These are phyloP conservation scores for Phaeosphaeria sp. DNA, from an alignment of 2,329 filamentous ascomycete species.

Conservation along the genomic window DNA sequence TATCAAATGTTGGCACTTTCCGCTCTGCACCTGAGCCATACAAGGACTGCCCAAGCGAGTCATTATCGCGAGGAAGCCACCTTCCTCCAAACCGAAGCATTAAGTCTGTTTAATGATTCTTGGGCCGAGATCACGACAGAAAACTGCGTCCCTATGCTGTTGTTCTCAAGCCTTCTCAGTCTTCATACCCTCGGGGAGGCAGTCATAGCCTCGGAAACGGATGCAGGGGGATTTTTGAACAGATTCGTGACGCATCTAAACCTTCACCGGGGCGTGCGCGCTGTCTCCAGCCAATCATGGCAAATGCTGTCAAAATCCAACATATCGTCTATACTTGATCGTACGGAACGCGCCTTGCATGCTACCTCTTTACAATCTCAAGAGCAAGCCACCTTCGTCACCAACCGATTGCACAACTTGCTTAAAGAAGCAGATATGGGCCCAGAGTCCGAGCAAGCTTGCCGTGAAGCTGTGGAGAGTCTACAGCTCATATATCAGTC, in stretches of 20 bases:
- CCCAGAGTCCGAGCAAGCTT: conserved; percentile 8
- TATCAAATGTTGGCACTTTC: conserved; percentile 23
- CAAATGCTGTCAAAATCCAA: conserved; percentile 13
- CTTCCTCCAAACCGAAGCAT: conserved; percentile 19
- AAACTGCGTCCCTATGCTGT: conserved; percentile 21
- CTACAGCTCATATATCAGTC: conserved; percentile 18
- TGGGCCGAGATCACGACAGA: conserved; percentile 9
- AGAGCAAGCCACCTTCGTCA: conserved; percentile 8
- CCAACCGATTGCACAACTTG: conserved; percentile 11
- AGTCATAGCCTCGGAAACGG: conserved; percentile 8
- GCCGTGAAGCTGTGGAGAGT: conserved; percentile 16
- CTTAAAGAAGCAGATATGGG: conserved; percentile 16
- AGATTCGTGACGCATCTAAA: conserved; percentile 23
- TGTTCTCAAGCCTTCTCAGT: conserved; percentile 20
- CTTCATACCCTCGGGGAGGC: conserved; percentile 23
- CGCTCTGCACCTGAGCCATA: conserved; percentile 24
- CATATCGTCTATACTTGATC: conserved; percentile 13
- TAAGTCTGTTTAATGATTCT: conserved; percentile 15
- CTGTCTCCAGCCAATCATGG: conserved; percentile 19
- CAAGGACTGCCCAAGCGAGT: conserved; percentile 8
- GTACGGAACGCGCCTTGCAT: conserved; percentile 4
- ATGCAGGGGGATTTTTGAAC: conserved; percentile 20
- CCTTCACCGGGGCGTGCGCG: conserved; percentile 22
- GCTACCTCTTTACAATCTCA: conserved; percentile 7
- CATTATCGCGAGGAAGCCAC: conserved; percentile 21